phyloP scores from a whole-genome alignment of 1,139 yeast species.

The Saccharomyces hybrid region DNA sequence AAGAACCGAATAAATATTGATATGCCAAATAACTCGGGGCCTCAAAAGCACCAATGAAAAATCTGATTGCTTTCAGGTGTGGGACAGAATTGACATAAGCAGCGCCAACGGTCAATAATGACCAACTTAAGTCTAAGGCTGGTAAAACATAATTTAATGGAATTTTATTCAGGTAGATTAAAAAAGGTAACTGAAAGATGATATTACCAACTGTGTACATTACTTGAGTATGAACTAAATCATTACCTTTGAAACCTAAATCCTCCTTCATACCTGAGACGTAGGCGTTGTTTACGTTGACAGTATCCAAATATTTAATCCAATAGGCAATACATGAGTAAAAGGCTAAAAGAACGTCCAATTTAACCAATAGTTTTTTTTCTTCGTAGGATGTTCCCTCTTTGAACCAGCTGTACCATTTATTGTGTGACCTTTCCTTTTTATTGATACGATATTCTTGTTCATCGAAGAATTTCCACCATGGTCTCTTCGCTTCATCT shows the following conservation, averaged over 20 bases:
- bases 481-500: constrained; percentile 53
- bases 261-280: constrained; percentile 41
- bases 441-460: constrained; percentile 47
- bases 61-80: constrained; percentile 49
- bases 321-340: constrained; percentile 57
- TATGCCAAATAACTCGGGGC: constrained; percentile 52
- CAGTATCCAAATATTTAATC: constrained; percentile 55
- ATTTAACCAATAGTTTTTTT: constrained; percentile 43
- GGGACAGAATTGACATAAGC: constrained; percentile 41
- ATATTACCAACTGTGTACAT: constrained; percentile 52
- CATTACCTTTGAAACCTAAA: constrained; percentile 48
- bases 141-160: constrained; percentile 52
- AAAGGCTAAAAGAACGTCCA: constrained; percentile 50
- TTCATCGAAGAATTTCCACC: constrained; percentile 59
- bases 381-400: constrained; percentile 40
- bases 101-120: constrained; percentile 50
- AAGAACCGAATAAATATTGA: constrained; percentile 54
- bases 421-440: constrained; percentile 34
- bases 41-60: constrained; percentile 60
- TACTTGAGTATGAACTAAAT: constrained; percentile 49
- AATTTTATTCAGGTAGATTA: constrained; percentile 33
- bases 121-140: constrained; percentile 55
- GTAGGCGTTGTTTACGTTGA: constrained; percentile 51
- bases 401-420: constrained; percentile 62
- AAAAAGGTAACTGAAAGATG: constrained; percentile 44